Conservation (phyloP, 2,329 filamentous ascomycete species). For the Aspergillus luchuensis region DNA sequence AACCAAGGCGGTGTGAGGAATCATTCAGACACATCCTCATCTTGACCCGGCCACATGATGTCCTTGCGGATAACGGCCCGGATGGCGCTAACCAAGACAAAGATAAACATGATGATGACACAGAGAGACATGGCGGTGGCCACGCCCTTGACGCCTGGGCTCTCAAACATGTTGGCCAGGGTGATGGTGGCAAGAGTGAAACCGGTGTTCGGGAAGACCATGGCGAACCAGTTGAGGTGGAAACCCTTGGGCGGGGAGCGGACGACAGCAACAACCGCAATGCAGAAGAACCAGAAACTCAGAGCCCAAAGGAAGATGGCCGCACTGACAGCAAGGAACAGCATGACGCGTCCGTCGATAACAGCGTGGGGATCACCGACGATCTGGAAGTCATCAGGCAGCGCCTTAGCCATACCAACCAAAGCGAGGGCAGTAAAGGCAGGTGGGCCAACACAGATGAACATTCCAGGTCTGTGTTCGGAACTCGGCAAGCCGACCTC, state of each 20-base stretch:
- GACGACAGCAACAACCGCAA: constrained; percentile 52
- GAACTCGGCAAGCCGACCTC: constrained; percentile 63
- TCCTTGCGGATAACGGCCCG: constrained; percentile 54
- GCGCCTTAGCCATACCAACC: constrained; percentile 65
- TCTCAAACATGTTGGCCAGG: constrained; percentile 57
- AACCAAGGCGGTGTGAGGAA: background rate
- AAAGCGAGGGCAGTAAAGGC: constrained; percentile 71
- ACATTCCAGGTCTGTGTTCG: constrained; percentile 69
- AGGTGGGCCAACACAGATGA: constrained; percentile 75
- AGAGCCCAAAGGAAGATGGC: constrained; percentile 67
- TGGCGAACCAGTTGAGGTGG: constrained; percentile 62
- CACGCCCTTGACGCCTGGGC: constrained; percentile 56
- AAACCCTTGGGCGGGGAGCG: constrained; percentile 48
- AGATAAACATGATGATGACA: constrained; percentile 58
- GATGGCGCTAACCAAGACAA: constrained; percentile 54
- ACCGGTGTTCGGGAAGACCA: constrained; percentile 67
- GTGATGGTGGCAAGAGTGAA: constrained; percentile 63
- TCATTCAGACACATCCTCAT: constrained; percentile 55
- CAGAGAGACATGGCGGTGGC: constrained; percentile 59
- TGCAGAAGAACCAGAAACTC: constrained; percentile 59
- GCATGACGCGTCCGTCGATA: constrained; percentile 42
- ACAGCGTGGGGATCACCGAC: constrained; percentile 37
- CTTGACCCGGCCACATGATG: constrained; percentile 62
- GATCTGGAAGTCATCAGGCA: constrained; percentile 52
- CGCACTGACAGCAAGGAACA: constrained; percentile 50